A percentile compares a stretch with the other conserved stretches of the same genome.
Evolutionary conservation across 768 basidiomycete species (phyloP).

Genomic region (Albatrellus ellisii): DNA sequence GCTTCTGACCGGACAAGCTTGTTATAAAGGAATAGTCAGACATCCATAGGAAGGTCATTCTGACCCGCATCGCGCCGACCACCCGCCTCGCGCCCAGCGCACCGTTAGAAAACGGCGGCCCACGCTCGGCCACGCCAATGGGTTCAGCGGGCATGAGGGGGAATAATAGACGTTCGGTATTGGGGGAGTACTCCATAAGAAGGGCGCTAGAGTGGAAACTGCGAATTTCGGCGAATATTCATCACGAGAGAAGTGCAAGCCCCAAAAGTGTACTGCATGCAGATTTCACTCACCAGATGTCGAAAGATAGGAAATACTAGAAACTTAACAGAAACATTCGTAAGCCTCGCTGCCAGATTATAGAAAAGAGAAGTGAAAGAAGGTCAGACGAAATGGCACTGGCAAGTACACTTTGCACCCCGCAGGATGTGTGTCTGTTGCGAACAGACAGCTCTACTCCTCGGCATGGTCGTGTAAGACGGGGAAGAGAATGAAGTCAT

Average conservation of each 20-base stretch:
- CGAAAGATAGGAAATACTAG: not conserved
- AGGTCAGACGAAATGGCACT: constrained; percentile 77
- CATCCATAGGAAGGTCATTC: constrained; percentile 6
- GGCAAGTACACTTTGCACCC: constrained; percentile 71
- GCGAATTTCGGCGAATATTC: constrained; percentile 57
- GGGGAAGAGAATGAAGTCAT: constrained; percentile 88
- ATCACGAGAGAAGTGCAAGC: constrained; percentile 7
- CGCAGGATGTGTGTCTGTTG: constrained; percentile 53
- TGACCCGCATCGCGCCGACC: constrained; percentile 46
- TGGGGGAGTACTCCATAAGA: constrained; percentile 58
- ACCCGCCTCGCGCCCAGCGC: constrained; percentile 62
- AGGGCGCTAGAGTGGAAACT: constrained; percentile 78
- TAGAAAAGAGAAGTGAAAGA: not conserved
- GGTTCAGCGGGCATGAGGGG: constrained; percentile 57
- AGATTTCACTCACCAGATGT: constrained; percentile 4
- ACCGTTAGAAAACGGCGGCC: constrained; percentile 41
- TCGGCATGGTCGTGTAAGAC: constrained; percentile 86
- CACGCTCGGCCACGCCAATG: constrained; percentile 41
- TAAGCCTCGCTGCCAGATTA: not conserved
- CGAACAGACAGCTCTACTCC: constrained; percentile 69
- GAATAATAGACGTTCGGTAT: constrained; percentile 57
- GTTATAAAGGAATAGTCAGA: constrained; percentile 4
- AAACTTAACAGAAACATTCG: not conserved
- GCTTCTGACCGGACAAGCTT: not conserved
- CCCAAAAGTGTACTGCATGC: constrained; percentile 31